phyloP scores from a whole-genome alignment of 768 basidiomycete genomes.

The Termitomyces sp. region DNA sequence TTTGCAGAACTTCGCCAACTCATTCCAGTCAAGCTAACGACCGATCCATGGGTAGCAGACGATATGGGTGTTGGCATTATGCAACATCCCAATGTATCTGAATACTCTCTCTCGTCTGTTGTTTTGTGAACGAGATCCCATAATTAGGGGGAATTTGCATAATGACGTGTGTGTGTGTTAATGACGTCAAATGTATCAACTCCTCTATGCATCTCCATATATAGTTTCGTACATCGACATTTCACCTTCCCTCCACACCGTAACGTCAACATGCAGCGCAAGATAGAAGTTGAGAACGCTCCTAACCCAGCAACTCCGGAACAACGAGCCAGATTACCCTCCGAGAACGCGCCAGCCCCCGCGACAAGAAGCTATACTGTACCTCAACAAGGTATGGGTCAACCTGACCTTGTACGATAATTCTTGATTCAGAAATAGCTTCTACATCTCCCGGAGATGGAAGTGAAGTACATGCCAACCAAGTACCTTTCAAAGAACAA shows the following conservation, averaged over 20 bases:
- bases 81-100: not conserved
- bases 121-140: not conserved
- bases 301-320: slow-evolving; percentile 3
- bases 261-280: not conserved
- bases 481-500: slow-evolving; percentile 53
- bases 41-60: slow-evolving; percentile 51
- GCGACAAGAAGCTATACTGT: slow-evolving; percentile 21
- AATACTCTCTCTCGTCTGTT: slow-evolving; percentile 8
- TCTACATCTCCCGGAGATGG: slow-evolving; percentile 32
- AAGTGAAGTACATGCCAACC: slow-evolving; percentile 19
- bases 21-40: slow-evolving; percentile 61
- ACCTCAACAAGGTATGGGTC: slow-evolving; percentile 32
- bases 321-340: slow-evolving; percentile 17
- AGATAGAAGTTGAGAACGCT: not conserved
- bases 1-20: slow-evolving; percentile 57
- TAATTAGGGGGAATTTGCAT: not conserved
- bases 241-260: not conserved
- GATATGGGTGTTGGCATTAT: slow-evolving; percentile 25
- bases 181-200: slow-evolving; percentile 8
- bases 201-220: not conserved
- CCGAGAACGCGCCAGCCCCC: slow-evolving; percentile 18
- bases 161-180: not conserved
- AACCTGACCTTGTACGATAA: not conserved
- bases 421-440: slow-evolving; percentile 15
- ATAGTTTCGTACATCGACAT: not conserved